Evolutionary conservation across 495 filamentous ascomycete genomes (phyloP), one percentile per base, ranked within the genome.

Genomic region (Penicillium chermesinum): DNA sequence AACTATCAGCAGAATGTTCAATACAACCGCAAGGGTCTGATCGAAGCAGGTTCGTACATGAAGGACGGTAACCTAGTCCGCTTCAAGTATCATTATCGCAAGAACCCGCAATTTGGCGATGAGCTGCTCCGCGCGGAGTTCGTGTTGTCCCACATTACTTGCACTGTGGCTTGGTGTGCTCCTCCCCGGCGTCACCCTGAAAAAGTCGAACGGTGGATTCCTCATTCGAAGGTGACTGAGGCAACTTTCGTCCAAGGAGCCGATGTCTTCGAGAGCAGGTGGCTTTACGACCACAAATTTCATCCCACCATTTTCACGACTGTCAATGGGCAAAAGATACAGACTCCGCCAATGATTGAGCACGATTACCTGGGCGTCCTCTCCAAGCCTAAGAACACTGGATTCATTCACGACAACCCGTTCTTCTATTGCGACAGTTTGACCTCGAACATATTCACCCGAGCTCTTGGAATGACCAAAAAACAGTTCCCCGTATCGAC

Each of bases 241-340:
- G 79, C 78, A 5, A 82, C 73, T 3, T 81, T 81, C 45, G 69
- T 77, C 7, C 69, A 79, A 47, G 52, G 69, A 14, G 53, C 69
- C 8, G 70, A 80, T 54, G 74, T 79, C 14, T 82, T 77, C 41
- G 70, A 79, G 43, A 67, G 72, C 44, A 71, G 65, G 18, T 83
- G 79, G 79, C 50, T 72, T 6, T 83, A 83, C 44, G 77, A 82
- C 48, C 80, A 83, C 60, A 80, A 81, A 58, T 82, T 78, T 57
- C 78, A 82, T 56, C 79, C 80, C 8, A 75, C 69, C 2, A 80
- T 83, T 27, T 65, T 72, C 39, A 82, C 78, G 7, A 81, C 72
- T 19, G 66, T 81, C 21, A 82, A 83, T 41, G 79, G 76, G 9
- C 61, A 74, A 48, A 64, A 66, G 35, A 63, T 79, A 1, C 70